Evolutionary conservation across 2,329 filamentous ascomycete genomes (phyloP), one percentile per base, ranked within the genome.

Genomic region (Phaeosphaeriaceae sp.): DNA sequence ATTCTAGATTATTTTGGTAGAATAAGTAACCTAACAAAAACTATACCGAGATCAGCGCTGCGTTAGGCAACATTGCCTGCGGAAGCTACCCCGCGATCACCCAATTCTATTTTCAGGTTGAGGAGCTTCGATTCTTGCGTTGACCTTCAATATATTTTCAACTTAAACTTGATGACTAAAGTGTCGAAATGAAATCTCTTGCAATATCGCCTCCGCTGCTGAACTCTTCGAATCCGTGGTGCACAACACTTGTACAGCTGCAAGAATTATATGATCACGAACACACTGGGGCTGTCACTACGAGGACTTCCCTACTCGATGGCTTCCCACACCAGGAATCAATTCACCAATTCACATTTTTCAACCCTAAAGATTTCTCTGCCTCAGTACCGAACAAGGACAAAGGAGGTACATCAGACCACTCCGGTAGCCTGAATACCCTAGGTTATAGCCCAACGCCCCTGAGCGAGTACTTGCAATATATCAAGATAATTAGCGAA

Each of bases 221-320:
- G 56, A 92, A 92, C 73, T 88, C 88, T 0, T 84, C 89, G 23
- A 87, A 83, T 41, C 89, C 89, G 0, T 92, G 88, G 88, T 88
- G 88, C 20, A 90, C 87, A 0, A 84, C 81, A 2, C 70, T 81
- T 4, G 76, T 81, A 4, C 83, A 92, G 55, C 80, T 92, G 3
- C 69, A 76, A 32, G 72, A 74, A 2, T 81, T 92, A 6, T 88
- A 88, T 64, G 67, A 76, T 23, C 85, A 79, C 41, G 76, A 81
- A 0, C 75, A 82, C 44, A 91, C 86, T 0, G 89, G 89, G 50
- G 89, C 88, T 12, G 83, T 92, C 26, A 92, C 89, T 1, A 89
- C 85, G 2, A 81, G 89, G 11, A 93, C 89, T 1, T 84, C 84
- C 2, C 79, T 90, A 5, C 70, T 88, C 13, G 55, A 76, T 7